Evolutionary conservation across 1,284 basidiomycete genomes (phyloP).

Genomic region (Grifola frondosa): DNA sequence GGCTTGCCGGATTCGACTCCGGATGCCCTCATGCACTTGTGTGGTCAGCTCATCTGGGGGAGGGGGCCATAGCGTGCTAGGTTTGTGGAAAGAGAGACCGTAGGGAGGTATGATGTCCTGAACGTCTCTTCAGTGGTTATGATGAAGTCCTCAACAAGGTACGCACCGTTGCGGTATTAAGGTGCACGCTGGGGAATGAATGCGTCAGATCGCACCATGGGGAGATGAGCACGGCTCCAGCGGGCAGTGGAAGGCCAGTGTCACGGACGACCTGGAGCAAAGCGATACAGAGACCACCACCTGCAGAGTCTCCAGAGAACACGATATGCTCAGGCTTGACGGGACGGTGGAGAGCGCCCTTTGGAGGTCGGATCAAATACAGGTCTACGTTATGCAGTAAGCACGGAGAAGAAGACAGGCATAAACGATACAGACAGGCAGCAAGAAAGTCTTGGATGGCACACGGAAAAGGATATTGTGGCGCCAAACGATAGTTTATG

Average conservation of each 20-base stretch:
- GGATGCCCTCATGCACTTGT: conserved; percentile 62
- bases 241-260: conserved; percentile 76
- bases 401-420: neutral
- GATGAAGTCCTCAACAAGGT: neutral
- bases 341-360: conserved; percentile 67
- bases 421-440: conserved; percentile 56
- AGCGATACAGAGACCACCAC: conserved; percentile 85
- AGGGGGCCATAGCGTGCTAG: conserved; percentile 89
- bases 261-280: conserved; percentile 93
- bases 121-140: neutral
- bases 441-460: conserved; percentile 87
- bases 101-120: conserved; percentile 75
- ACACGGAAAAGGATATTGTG: conserved; percentile 97
- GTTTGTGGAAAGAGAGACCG: conserved; percentile 77
- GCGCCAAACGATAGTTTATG: conserved; percentile 87
- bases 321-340: conserved; percentile 85
- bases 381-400: conserved; percentile 45
- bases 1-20: conserved; percentile 61
- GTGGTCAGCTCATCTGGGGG: conserved; percentile 73
- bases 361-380: conserved; percentile 69
- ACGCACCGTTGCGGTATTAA: conserved; percentile 80
- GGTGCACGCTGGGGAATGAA: conserved; percentile 86
- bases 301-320: conserved; percentile 91
- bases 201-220: conserved; percentile 96
- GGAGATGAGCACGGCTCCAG: conserved; percentile 83